Conservation (phyloP, 129 eudicot genomes). For the Artemisia argyi region DNA sequence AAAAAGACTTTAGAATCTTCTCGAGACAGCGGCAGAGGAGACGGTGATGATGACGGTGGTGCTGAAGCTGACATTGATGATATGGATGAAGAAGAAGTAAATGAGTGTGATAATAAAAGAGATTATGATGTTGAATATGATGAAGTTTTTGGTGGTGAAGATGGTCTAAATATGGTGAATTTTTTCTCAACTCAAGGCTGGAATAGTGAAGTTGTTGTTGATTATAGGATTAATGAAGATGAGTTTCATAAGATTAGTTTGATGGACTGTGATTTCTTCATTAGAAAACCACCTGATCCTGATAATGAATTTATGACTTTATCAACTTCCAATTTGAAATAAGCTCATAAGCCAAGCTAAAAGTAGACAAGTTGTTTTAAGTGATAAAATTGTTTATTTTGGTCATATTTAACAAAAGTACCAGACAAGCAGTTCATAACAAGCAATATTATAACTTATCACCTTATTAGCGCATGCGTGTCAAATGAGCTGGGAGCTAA, state of each 20-base stretch:
- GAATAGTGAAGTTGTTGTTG: slow-evolving; percentile 79
- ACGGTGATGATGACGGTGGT: slow-evolving; percentile 45
- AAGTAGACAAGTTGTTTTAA: too few relatives aligned
- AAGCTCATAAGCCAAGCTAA: too few relatives aligned
- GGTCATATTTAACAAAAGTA: not conserved
- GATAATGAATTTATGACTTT: slow-evolving; percentile 68
- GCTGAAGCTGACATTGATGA: slow-evolving; percentile 59
- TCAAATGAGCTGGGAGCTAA: slow-evolving; percentile 76
- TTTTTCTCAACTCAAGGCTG: slow-evolving; percentile 80
- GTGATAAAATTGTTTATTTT: too few relatives aligned
- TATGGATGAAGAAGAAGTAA: slow-evolving; percentile 82
- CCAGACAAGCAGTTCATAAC: too few relatives aligned
- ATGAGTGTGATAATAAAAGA: slow-evolving; percentile 73
- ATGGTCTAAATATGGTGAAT: slow-evolving; percentile 55
- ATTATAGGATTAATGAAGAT: slow-evolving; percentile 86
- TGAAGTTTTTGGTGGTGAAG: slow-evolving; percentile 40
- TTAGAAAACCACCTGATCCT: slow-evolving; percentile 90
- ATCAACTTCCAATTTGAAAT: too few relatives aligned
- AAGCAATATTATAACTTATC: too few relatives aligned
- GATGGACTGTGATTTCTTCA: slow-evolving; percentile 89
- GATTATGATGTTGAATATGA: slow-evolving; percentile 89
- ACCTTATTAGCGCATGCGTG: slow-evolving; percentile 60
- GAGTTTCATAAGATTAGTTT: slow-evolving; percentile 85
- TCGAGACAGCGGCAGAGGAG: slow-evolving; percentile 52
- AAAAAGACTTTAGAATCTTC: slow-evolving; percentile 46